These are phyloP conservation scores for Dimargaris xerosporica DNA, from an alignment of 192 early-diverging fungal genomes.

Conservation along the genomic window DNA sequence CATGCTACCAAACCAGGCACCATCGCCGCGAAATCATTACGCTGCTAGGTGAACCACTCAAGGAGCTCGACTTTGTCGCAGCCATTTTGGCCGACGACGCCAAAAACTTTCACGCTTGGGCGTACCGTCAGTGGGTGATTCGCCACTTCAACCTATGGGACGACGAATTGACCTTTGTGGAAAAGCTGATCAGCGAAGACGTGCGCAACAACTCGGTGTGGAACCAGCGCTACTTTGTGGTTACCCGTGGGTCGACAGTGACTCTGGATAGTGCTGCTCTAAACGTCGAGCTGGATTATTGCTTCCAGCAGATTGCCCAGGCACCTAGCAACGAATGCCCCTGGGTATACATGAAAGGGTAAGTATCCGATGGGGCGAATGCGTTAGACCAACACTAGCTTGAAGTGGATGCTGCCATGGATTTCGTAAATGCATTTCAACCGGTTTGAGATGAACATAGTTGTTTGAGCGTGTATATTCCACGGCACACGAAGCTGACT, in stretches of 20 bases:
- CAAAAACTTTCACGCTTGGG: conserved; percentile 99
- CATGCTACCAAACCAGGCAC: conserved; percentile 37
- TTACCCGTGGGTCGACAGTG: conserved; percentile 21
- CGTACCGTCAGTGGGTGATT: conserved; percentile 91
- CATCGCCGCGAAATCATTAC: conserved; percentile 59
- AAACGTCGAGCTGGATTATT: conserved; percentile 47
- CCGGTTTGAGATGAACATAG: neutral
- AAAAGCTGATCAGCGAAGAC: conserved; percentile 61
- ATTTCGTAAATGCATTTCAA: neutral
- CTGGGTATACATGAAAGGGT: conserved; percentile 84
- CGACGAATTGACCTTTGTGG: conserved; percentile 55
- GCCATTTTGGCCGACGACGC: conserved; percentile 56
- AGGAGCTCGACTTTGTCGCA: conserved; percentile 62
- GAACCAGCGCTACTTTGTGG: conserved; percentile 89
- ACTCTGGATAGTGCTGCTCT: conserved; percentile 24
- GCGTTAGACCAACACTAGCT: neutral
- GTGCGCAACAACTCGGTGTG: conserved; percentile 96
- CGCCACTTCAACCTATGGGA: conserved; percentile 59
- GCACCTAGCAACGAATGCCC: conserved; percentile 88
- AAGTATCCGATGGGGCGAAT: conserved; percentile 7
- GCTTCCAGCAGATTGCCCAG: conserved; percentile 46
- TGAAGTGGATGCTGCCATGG: neutral
- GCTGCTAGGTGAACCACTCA: conserved; percentile 1
- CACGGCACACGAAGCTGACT: neutral
- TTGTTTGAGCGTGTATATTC: neutral